Base-by-base conservation (phyloP, 805 yeast species). In the Sungouiozyma ichnusensis region DNA sequence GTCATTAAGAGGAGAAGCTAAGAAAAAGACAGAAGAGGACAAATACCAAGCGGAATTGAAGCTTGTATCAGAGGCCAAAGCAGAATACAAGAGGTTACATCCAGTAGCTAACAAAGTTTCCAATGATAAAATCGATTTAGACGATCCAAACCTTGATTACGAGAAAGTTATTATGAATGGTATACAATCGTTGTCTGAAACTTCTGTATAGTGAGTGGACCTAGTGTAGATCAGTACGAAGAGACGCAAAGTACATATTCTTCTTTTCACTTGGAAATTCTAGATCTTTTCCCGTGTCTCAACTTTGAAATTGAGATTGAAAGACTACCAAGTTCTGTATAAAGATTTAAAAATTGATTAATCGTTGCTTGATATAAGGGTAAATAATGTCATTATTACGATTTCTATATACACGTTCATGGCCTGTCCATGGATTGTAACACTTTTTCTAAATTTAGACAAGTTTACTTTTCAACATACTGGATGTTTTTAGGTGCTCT, bases 121-220 rank as follows among this genome's bases (percentile, higher is more conserved):
- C n/a, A 52, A 66, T 36, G 69, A 73, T 41, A 73, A 76, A 41
- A 63, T 80, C 52, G 74, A 88, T 68, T 72, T 87, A 62, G 90
- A 85, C 57, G 95, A 87, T 67, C 92, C 94, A 51, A 82, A 87
- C 69, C 75, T 86, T 64, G 97, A 88, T 64, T 74, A 83, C 55
- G 96, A 77, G 42, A 68, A 70, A 50, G 82, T 77, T 38, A 75
- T 82, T 55, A 72, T 80, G 60, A 70, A 77, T 39, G 77, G 81
- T 54, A 73, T 82, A 51, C 80, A 76, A 53, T 73, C 76, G 43
- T 58, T 73, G 50, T 24, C 29, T 24, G 29, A 24, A 6, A 7
- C 29, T 11, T 24, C 29, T 24, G 29, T 24, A 24, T 24, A 24
- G 29, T 24, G 29, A 24, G 6, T 7, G 6, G 29, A 24, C 11